Evolutionary conservation across 2,329 filamentous ascomycete species (phyloP).

Genomic region (Botryotinia narcissicola): DNA sequence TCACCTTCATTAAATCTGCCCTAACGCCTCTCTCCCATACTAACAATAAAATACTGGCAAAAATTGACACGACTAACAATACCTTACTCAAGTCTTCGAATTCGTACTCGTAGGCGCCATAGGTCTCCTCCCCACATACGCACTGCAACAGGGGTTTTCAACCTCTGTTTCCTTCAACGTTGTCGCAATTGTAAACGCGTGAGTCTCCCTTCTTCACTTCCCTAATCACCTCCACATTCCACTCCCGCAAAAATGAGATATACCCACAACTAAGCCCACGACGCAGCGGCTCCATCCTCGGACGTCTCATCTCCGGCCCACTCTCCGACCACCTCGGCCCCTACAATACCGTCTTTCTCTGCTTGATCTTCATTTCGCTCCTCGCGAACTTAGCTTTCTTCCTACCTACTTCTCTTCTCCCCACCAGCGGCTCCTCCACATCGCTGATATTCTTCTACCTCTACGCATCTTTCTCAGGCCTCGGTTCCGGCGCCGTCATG

Average conservation of each 20-base stretch:
- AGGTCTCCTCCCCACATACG: slow-evolving; percentile 77
- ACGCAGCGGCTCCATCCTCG: slow-evolving; percentile 6
- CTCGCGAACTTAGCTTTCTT: neutral
- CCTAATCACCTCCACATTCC: slow-evolving; percentile 23
- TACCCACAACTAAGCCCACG: slow-evolving; percentile 28
- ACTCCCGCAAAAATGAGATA: slow-evolving; percentile 18
- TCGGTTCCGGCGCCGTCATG: slow-evolving; percentile 36
- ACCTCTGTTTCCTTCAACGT: slow-evolving; percentile 71
- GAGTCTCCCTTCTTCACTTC: slow-evolving; percentile 15
- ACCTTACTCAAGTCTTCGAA: slow-evolving; percentile 48
- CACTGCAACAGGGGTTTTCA: slow-evolving; percentile 63
- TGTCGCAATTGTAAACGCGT: slow-evolving; percentile 77
- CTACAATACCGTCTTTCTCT: slow-evolving; percentile 27
- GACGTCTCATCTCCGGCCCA: slow-evolving; percentile 28
- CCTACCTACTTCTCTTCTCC: neutral
- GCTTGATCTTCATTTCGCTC: slow-evolving; percentile 30
- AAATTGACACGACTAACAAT: neutral
- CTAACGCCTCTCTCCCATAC: neutral
- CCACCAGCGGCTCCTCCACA: neutral
- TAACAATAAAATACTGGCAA: neutral
- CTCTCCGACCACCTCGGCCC: slow-evolving; percentile 26
- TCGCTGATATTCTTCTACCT: slow-evolving; percentile 32
- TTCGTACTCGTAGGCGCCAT: slow-evolving; percentile 80
- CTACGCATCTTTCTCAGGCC: slow-evolving; percentile 36
- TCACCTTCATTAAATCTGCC: neutral